Evolutionary conservation across 2,329 filamentous ascomycete genomes (phyloP).

Genomic region (Calonectria fujianensis): DNA sequence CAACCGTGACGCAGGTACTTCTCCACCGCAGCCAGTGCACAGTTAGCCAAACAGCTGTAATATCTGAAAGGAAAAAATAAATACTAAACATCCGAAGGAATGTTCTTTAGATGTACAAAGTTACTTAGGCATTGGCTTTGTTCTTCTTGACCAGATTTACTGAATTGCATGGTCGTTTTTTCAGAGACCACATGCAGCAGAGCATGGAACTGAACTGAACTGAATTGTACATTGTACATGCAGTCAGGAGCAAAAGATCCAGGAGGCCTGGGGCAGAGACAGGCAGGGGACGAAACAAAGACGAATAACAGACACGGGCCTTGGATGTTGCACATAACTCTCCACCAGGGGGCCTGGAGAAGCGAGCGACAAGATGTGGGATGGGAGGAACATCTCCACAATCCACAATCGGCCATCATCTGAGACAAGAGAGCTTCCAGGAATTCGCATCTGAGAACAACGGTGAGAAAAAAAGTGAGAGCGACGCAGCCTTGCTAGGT

Average conservation of each 20-base stretch:
- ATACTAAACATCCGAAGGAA: neutral
- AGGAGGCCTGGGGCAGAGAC: constrained; percentile 15
- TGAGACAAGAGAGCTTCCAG: constrained; percentile 45
- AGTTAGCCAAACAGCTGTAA: neutral
- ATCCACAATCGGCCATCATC: constrained; percentile 35
- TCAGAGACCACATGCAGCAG: too few relatives aligned
- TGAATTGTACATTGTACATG: neutral
- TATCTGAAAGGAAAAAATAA: neutral
- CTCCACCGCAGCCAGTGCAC: neutral
- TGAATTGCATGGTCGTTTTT: neutral
- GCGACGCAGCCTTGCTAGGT: neutral
- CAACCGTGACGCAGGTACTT: neutral
- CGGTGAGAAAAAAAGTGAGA: constrained; percentile 6
- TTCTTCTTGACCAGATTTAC: neutral
- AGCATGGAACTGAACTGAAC: neutral
- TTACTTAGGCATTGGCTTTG: neutral
- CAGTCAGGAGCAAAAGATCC: neutral
- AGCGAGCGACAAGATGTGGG: constrained; percentile 1
- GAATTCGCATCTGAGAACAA: constrained; percentile 30
- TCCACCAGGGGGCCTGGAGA: constrained; percentile 13
- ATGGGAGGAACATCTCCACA: constrained; percentile 16
- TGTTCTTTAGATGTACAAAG: neutral
- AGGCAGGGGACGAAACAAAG: constrained; percentile 22
- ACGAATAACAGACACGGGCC: constrained; percentile 17
- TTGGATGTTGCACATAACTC: constrained; percentile 21